Evolutionary conservation across 2,329 filamentous ascomycete species (phyloP).

Genomic region (Sporothrix curviconia): DNA sequence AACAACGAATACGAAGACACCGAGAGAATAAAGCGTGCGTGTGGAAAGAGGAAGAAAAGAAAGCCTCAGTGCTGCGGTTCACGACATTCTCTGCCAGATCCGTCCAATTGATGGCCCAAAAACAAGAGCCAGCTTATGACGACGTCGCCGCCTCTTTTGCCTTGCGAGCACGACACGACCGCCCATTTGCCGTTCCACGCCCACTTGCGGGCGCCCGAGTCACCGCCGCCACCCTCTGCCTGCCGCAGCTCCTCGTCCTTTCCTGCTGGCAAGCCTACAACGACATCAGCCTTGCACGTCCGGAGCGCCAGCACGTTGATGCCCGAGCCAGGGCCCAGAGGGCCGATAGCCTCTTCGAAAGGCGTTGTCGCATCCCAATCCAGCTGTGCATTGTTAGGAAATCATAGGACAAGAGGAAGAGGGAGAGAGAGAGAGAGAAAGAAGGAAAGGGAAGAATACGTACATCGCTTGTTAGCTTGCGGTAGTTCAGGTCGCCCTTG

Average conservation of each 20-base stretch:
- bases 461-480: conserved; percentile 86
- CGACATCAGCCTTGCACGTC: conserved; percentile 94
- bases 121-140: background rate
- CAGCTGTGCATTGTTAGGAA: conserved; percentile 41
- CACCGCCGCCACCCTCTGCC: conserved; percentile 62
- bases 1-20: no score
- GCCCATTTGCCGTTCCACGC: conserved; percentile 96
- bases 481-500: conserved; percentile 95
- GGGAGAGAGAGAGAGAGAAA: background rate
- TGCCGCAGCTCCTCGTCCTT: conserved; percentile 73
- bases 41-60: background rate
- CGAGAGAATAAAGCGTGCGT: no score
- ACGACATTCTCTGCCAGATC: background rate
- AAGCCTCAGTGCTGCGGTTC: background rate
- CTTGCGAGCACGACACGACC: conserved; percentile 77
- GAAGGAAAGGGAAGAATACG: conserved; percentile 26
- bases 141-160: conserved; percentile 26
- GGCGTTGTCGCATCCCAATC: conserved; percentile 82
- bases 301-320: conserved; percentile 79
- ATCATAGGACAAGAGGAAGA: background rate
- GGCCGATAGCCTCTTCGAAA: conserved; percentile 78
- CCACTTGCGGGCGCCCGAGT: conserved; percentile 71
- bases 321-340: conserved; percentile 73
- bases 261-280: conserved; percentile 74
- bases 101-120: background rate